Conservation (phyloP, 768 basidiomycete species). For the Leccinum imitatum region DNA sequence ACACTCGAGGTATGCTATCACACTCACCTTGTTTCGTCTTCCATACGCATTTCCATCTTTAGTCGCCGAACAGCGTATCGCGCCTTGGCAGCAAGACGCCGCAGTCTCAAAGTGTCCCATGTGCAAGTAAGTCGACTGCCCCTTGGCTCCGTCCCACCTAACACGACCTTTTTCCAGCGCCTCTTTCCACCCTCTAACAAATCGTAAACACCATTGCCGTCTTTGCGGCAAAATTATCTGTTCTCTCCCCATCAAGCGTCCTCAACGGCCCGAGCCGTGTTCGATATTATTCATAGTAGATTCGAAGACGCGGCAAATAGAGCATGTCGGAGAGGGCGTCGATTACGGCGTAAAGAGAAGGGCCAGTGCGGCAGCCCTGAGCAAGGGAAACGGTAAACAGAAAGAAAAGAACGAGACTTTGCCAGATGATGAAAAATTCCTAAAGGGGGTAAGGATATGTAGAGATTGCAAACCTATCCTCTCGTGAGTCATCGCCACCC, state of each 20-base stretch:
- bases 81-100: slow-evolving; percentile 91
- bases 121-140: slow-evolving; percentile 59
- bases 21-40: neutral
- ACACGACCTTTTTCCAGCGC: slow-evolving; percentile 37
- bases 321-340: slow-evolving; percentile 81
- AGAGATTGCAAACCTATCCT: slow-evolving; percentile 77
- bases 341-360: slow-evolving; percentile 76
- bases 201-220: slow-evolving; percentile 95
- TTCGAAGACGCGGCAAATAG: slow-evolving; percentile 68
- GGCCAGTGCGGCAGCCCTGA: slow-evolving; percentile 15
- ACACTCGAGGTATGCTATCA: slow-evolving; percentile 60
- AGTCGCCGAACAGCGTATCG: slow-evolving; percentile 89
- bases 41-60: neutral
- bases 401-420: slow-evolving; percentile 39
- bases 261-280: slow-evolving; percentile 65
- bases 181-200: slow-evolving; percentile 86
- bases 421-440: slow-evolving; percentile 76
- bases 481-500: slow-evolving; percentile 53
- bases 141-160: slow-evolving; percentile 1
- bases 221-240: slow-evolving; percentile 92
- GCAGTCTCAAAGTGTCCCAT: slow-evolving; percentile 77
- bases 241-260: slow-evolving; percentile 75
- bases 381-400: slow-evolving; percentile 28
- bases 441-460: slow-evolving; percentile 89
- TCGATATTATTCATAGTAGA: slow-evolving; percentile 89